Base-by-base conservation (phyloP, 2,329 filamentous ascomycete species). In the Fusarium globosum region DNA sequence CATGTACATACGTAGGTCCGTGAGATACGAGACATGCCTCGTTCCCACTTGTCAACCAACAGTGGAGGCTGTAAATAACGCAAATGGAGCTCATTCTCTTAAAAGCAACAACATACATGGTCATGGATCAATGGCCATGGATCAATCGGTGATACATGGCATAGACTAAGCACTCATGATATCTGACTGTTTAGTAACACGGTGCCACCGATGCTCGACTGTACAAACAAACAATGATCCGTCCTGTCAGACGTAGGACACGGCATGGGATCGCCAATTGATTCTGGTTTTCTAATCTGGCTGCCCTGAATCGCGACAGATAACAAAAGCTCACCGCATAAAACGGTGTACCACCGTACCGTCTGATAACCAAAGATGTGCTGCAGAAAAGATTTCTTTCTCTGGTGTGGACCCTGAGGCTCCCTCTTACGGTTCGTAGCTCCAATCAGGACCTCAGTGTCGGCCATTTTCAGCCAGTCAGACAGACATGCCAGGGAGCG, bases 341-440 rank as follows among this genome's bases (percentile, higher is more conserved):
- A 68, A 74, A 74, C 71, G 60, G 71, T 61, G 61, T 60, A 35
- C 42, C 53, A 51, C 57, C 49, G 45, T 65, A 61, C 59, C 63
- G 71, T 68, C 53, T 75, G 53, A 23, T 26, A 65, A 72, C n/a
- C 36, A 75, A 72, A 58, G 72, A 67, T 76, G 46, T 76, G 53
- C 65, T 66, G 51, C 38, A 45, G 39, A 39, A 57, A 26, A 63
- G 28, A 52, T 41, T 42, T 21, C 21, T 43, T 43, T 42, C 63
- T 55, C 30, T 60, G 64, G 66, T 71, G 75, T 77, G 76, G 75
- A 78, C 76, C 76, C 76, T 78, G 76, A 78, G 70, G 75, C 76
- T 78, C 76, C 58, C 49, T 58, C 56, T 38, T 39, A 39, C 30
- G 49, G 65, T 55, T 64, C 59, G 20, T 38, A 69, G 51, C 52